Base-by-base conservation (phyloP, 495 filamentous ascomycete species). In the Physcia stellaris region DNA sequence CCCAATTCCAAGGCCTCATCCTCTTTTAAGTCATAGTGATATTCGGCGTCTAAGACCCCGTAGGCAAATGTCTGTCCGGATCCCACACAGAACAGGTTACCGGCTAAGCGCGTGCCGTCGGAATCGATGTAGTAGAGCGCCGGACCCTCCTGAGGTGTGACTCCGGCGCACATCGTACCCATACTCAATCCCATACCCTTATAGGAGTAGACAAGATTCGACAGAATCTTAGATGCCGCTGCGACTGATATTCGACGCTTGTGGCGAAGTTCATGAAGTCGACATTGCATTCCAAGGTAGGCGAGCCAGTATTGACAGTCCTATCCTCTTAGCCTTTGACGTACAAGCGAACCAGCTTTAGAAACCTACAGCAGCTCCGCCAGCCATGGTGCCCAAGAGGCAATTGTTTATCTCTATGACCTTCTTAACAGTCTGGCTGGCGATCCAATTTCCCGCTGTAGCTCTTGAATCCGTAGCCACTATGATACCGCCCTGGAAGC, bases 291-390 rank as follows among this genome's bases (percentile, higher is more conserved):
- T 43, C 90, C 90, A 47, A 98, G 71, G 71, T 94, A 98, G 54
- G 83, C 84, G 48, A 98, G 79, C 90, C 90, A 98, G 70, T 94
- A 96, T 76, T 96, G 90, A 66, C 90, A 98, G 66, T 98, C 90
- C 78, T 83, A 39, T 32, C 24, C 42, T 41, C 24, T 24, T 10
- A 44, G 16, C 35, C 40, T 42, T 43, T 16, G 55, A 27, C 15
- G 35, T 16, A 39, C 10, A 18, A 31, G 34, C 30, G 24, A 20
- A 33, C 32, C 37, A 42, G 20, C n/a, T 24, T 41, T 23, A 42
- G 51, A 45, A 52, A 37, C 78, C 60, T 58, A 83, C 79, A 53
- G 90, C 90, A 53, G 90, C 90, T 64, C 92, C 92, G 57, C 90
- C 90, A 43, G 90, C 90, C 90, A 98, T 95, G 43, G 90, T 98